Evolutionary conservation across 2,329 filamentous ascomycete species (phyloP).

Genomic region (Colletotrichum australisinense): DNA sequence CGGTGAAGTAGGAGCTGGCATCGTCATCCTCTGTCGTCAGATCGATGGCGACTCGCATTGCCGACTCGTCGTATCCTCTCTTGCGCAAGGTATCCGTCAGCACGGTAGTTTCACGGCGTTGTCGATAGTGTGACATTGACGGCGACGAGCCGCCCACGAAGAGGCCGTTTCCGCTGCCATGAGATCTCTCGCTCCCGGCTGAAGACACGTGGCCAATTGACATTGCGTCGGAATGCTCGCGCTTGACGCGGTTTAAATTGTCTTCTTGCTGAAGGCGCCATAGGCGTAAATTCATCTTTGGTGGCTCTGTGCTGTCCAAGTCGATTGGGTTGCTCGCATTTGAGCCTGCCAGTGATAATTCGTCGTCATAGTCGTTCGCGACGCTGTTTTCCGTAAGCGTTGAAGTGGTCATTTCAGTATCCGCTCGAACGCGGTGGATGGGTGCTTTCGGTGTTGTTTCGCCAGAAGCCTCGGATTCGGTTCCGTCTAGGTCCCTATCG

Average conservation of each 20-base stretch:
- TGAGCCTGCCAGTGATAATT: conserved; percentile 11
- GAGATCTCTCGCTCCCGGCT: not conserved
- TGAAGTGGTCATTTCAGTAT: not conserved
- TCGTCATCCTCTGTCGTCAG: not conserved
- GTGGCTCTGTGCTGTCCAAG: not conserved
- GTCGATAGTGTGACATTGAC: not conserved
- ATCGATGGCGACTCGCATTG: not conserved
- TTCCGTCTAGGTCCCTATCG: not conserved
- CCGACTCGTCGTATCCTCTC: not conserved
- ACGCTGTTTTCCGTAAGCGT: not conserved
- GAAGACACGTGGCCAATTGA: not conserved
- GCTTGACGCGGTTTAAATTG: not conserved
- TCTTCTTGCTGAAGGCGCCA: not conserved
- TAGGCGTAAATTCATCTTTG: not conserved
- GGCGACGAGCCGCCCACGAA: not conserved
- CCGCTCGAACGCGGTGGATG: not conserved
- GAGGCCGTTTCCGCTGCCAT: not conserved
- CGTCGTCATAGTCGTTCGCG: not conserved
- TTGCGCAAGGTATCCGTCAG: conserved; percentile 3
- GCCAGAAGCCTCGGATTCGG: not conserved
- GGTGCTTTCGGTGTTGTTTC: not conserved
- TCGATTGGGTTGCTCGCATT: conserved; percentile 20
- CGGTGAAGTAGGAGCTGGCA: too few species aligned
- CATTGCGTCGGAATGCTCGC: not conserved
- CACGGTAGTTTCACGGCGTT: not conserved